Percentiles rank a stretch among this genome's conserved stretches.
These are phyloP conservation scores for Suhomyces maxii DNA, from an alignment of 1,139 yeast species.

Conservation along the genomic window DNA sequence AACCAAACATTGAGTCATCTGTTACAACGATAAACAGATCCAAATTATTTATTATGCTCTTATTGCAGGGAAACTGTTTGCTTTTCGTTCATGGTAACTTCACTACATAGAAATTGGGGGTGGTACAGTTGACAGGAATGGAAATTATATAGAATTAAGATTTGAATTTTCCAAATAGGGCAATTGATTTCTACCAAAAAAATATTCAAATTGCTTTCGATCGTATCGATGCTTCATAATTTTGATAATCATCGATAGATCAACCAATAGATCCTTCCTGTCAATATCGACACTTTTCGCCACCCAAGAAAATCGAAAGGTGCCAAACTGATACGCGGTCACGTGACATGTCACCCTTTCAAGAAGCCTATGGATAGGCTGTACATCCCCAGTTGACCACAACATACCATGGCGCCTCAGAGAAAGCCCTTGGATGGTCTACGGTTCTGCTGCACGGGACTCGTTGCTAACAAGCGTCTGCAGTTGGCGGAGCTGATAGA, in stretches of 20 bases:
- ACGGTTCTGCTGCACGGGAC: conserved; percentile 47
- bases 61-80: too few relatives aligned
- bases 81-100: too few relatives aligned
- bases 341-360: conserved; percentile 2
- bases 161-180: too few relatives aligned
- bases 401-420: conserved; percentile 2
- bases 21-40: not conserved
- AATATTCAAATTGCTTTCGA: too few relatives aligned
- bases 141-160: too few relatives aligned
- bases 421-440: conserved; percentile 33
- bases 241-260: too few relatives aligned
- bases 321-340: conserved; percentile 5
- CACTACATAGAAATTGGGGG: too few relatives aligned
- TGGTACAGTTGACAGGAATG: too few relatives aligned
- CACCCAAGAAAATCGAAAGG: not conserved
- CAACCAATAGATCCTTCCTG: not conserved
- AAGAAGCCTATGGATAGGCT: not conserved
- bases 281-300: not conserved
- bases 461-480: conserved; percentile 28
- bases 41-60: too few relatives aligned
- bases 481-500: conserved; percentile 42
- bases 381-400: not conserved
- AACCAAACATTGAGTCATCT: not conserved
- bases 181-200: too few relatives aligned
- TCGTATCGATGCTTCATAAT: too few relatives aligned